Evolutionary conservation across 2,329 filamentous ascomycete species (phyloP), one percentile per base, ranked within the genome.

Genomic region (Paecilomyces sp.): DNA sequence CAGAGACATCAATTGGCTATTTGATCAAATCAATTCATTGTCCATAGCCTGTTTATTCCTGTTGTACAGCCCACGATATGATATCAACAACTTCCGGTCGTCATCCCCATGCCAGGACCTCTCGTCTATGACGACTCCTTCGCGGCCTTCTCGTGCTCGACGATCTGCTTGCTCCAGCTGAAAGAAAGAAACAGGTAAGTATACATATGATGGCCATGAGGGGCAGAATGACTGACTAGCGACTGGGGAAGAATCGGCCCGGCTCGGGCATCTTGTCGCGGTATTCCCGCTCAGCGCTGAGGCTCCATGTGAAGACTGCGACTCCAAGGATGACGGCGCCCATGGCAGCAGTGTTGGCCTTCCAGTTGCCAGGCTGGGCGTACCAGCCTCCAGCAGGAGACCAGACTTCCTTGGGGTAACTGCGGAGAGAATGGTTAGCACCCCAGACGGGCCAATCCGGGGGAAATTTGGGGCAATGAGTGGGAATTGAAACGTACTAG

Each of bases 351-450:
- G 94, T 99, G 82, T 99, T 99, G 70, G 81, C 80, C 76, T 89
- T 94, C 94, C 94, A 99, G 83, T 99, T 99, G 67, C 85, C 82
- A 58, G 94, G 94, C 76, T 96, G 93, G 58, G 88, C 81, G 79
- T 99, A 99, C 94, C 94, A 99, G 79, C 94, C 94, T 84, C 94
- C 94, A 66, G 93, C 83, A 63, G 94, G 94, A 72, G 94, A 97
- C 94, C 94, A 99, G 84, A 99, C 91, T 83, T 99, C 93, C 84
- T 96, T 97, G 77, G 92, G 92, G 80, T 96, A 96, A 73, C 91
- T 96, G 70, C 58, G 60, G 54, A 57, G 57, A 54, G 61, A 52
- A 59, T 53, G 55, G 66, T 74, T 58, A 74, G 71, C 41, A 6
- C 41, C n/a, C 57, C 56, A 25, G 13, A 36, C 36, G 36, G 57